phyloP scores from a whole-genome alignment of 306 rosid genomes.

The Hippophae rhamnoides region DNA sequence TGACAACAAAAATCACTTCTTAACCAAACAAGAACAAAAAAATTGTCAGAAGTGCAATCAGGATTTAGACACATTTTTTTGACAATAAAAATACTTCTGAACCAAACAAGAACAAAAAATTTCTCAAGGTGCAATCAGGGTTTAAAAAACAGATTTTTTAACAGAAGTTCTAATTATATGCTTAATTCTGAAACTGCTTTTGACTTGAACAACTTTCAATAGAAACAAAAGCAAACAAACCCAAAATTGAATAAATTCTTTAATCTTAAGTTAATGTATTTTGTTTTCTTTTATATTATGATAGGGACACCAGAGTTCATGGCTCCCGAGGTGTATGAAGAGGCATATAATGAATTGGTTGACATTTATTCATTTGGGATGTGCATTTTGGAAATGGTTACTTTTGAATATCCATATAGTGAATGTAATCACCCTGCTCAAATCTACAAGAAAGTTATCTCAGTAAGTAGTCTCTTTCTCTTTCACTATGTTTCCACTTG shows the following conservation, averaged over 20 bases:
- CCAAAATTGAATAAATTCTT: constrained; percentile 4
- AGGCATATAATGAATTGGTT: constrained; percentile 82
- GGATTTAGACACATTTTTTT: too few relatives aligned
- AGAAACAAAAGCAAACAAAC: too few relatives aligned
- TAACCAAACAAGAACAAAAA: too few relatives aligned
- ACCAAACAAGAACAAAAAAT: too few relatives aligned
- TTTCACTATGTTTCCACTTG: constrained; percentile 11
- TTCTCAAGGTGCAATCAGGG: too few relatives aligned
- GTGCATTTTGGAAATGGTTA: constrained; percentile 92
- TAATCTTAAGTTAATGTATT: constrained; percentile 17
- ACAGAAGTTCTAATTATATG: too few relatives aligned
- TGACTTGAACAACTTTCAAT: not conserved
- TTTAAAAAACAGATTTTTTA: too few relatives aligned
- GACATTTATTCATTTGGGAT: constrained; percentile 96
- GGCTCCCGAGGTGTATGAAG: constrained; percentile 97
- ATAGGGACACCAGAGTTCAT: constrained; percentile 95
- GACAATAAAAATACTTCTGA: too few relatives aligned
- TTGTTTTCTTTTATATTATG: not conserved
- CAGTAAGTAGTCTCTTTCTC: constrained; percentile 56
- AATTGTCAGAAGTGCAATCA: too few relatives aligned
- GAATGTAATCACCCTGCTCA: constrained; percentile 94
- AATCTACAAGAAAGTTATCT: constrained; percentile 89
- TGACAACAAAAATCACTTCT: too few relatives aligned
- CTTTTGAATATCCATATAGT: constrained; percentile 91
- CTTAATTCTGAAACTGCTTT: not conserved